Percentiles rank a stretch among this genome's conserved stretches.
These are phyloP conservation scores for Malus sylvestris DNA, from an alignment of 306 rosid genomes.

Conservation along the genomic window DNA sequence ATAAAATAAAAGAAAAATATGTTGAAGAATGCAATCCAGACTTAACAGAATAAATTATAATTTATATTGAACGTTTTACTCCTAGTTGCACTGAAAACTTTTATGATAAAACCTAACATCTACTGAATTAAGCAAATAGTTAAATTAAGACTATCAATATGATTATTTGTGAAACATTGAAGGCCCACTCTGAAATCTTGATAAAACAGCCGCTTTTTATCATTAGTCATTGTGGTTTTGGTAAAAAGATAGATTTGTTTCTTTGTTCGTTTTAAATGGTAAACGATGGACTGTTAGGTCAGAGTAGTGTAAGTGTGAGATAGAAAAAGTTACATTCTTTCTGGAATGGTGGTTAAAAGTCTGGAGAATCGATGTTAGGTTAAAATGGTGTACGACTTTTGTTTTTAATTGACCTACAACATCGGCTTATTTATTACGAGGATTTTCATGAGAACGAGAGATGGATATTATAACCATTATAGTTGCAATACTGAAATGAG, in stretches of 20 bases:
- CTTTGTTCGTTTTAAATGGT: neutral
- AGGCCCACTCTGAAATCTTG: too few relatives aligned
- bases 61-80: too few relatives aligned
- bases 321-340: neutral
- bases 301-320: neutral
- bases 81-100: too few relatives aligned
- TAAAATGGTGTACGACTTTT: neutral
- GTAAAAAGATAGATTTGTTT: neutral
- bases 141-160: too few relatives aligned
- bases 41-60: too few relatives aligned
- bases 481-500: neutral
- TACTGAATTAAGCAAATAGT: fast-evolving
- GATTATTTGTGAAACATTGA: neutral
- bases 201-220: neutral
- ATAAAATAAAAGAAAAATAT: too few relatives aligned
- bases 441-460: neutral
- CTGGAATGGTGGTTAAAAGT: neutral
- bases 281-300: neutral
- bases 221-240: neutral
- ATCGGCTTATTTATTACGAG: neutral
- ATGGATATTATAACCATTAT: neutral
- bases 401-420: neutral
- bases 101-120: neutral
- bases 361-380: neutral
- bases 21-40: neutral